Conservation (phyloP, 495 filamentous ascomycete genomes). For the Hyaloscypha bicolor region DNA sequence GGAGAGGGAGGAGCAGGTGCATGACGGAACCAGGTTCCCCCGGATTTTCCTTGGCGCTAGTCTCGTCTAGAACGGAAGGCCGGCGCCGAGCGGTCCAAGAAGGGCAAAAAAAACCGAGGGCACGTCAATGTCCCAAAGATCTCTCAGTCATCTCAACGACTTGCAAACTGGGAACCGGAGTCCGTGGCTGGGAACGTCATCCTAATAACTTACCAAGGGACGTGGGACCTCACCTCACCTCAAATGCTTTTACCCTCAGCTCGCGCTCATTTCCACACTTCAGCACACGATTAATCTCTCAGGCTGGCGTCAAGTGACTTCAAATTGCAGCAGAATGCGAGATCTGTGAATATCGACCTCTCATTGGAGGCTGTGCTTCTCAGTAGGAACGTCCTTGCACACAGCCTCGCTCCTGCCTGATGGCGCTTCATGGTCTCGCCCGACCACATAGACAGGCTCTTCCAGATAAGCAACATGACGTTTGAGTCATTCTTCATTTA, state of each 20-base stretch:
- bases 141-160: background rate
- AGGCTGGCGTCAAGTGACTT: background rate
- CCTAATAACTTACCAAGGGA: no score
- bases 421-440: background rate
- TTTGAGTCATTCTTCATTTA: background rate
- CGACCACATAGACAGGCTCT: background rate
- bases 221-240: no score
- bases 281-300: background rate
- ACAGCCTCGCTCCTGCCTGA: background rate
- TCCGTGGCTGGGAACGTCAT: no score
- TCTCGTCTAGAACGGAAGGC: background rate
- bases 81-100: background rate
- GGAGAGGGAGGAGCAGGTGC: background rate
- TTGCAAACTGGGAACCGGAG: no score
- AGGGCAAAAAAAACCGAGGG: background rate
- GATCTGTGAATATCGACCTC: background rate
- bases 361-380: background rate
- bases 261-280: no score
- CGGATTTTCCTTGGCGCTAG: background rate
- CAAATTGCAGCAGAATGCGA: background rate
- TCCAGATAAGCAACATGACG: background rate
- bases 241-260: no score
- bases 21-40: background rate
- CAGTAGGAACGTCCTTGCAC: background rate
- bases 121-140: background rate